These are phyloP conservation scores for Neurospora sublineolata DNA, from an alignment of 495 filamentous ascomycete species.

Conservation along the genomic window DNA sequence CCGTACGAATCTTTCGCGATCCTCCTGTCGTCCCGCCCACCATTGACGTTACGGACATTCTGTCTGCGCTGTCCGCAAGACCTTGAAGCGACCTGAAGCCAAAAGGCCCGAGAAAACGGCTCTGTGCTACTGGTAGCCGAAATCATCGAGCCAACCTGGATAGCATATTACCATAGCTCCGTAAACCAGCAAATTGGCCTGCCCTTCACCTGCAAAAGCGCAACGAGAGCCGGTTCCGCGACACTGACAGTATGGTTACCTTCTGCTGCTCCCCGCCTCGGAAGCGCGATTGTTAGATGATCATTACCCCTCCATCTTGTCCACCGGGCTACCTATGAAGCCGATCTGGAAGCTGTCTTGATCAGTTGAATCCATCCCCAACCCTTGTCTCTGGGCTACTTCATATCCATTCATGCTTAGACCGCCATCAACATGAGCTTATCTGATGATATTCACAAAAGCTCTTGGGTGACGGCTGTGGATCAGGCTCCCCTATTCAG, in stretches of 20 bases:
- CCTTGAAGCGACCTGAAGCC: neutral
- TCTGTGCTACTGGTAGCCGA: neutral
- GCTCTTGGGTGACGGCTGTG: neutral
- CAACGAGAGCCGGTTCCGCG: neutral
- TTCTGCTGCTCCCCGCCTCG: neutral
- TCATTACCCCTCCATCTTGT: neutral
- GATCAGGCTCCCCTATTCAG: neutral
- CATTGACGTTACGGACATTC: neutral
- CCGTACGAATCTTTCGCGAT: neutral
- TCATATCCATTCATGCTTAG: neutral
- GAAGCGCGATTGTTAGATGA: neutral
- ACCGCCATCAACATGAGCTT: neutral
- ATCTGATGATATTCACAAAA: neutral
- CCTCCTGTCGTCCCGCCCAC: neutral
- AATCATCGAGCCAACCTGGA: neutral
- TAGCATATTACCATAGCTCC: neutral
- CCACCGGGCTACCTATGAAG: neutral
- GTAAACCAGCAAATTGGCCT: neutral
- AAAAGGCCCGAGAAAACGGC: neutral
- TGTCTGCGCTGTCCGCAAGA: neutral
- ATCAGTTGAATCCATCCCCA: neutral
- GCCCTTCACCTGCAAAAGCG: neutral
- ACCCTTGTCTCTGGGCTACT: neutral
- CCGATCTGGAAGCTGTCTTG: neutral
- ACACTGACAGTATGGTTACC: neutral